Conservation (phyloP, 345 rosid species). For the Capsella bursapastoris region DNA sequence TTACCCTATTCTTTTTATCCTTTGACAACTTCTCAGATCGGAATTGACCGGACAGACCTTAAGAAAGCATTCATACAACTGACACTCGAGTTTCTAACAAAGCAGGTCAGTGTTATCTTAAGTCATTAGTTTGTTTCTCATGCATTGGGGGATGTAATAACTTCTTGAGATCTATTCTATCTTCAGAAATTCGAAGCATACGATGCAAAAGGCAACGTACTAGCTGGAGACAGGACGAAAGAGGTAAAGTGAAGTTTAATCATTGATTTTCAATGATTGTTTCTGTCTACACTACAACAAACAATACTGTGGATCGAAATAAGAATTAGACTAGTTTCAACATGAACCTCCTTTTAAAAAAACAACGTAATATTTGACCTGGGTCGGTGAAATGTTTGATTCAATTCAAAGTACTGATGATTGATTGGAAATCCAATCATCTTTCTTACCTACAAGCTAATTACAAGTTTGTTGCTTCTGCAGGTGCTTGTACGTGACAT, state of each 20-base stretch:
- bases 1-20: slow-evolving; percentile 14
- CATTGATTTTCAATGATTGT: background rate
- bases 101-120: slow-evolving; percentile 63
- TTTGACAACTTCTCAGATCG: slow-evolving; percentile 61
- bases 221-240: slow-evolving; percentile 83
- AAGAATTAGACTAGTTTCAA: background rate
- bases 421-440: slow-evolving; percentile 1
- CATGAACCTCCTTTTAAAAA: background rate
- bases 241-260: slow-evolving; percentile 57
- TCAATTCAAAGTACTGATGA: background rate
- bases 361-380: background rate
- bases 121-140: slow-evolving; percentile 19
- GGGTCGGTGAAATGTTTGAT: background rate
- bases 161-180: slow-evolving; percentile 27
- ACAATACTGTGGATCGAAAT: background rate
- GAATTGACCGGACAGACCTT: slow-evolving; percentile 72
- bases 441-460: slow-evolving; percentile 2
- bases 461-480: slow-evolving; percentile 25
- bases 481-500: slow-evolving; percentile 90
- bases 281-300: background rate
- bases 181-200: slow-evolving; percentile 95
- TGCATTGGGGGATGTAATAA: slow-evolving; percentile 13
- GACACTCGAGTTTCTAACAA: slow-evolving; percentile 82
- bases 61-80: slow-evolving; percentile 79
- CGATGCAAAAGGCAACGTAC: slow-evolving; percentile 69